Evolutionary conservation across 1,139 yeast genomes (phyloP), one percentile per base, ranked within the genome.

Genomic region (Waltiozyma solani): DNA sequence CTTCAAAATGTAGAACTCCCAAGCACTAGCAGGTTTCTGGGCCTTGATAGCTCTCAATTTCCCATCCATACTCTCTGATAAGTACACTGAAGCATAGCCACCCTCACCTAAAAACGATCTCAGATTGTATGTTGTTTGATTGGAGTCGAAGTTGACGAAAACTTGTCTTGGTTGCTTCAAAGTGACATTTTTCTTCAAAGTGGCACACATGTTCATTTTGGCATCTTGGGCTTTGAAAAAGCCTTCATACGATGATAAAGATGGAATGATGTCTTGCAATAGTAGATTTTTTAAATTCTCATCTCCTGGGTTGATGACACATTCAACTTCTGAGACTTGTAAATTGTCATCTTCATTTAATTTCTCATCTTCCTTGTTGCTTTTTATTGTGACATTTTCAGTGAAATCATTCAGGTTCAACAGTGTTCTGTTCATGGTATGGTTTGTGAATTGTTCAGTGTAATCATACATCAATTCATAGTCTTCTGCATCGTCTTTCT

Each of bases 1-100:
- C 26, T 62, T 69, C 40, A 84, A 61, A 22, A 86, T 76, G 53
- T 83, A 86, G 51, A 73, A 84, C 56, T 87, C 96, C 96, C 96
- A 87, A 11, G 75, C 67, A 32, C 76, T 73, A 0, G 86, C 63
- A 0, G 91, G 87, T 19, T 70, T 65, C 52, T 83, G 89, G 12
- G 82, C 73, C 52, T 87, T 87, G 42, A 87, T 60, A 0, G 96
- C 95, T 39, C 68, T 69, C 27, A 73, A 53, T 5, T 61, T 54
- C 0, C 86, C 87, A 15, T 66, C 58, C 40, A 74, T 76, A 11
- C 77, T 69, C 56, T 83, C 93, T 0, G 84, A 80, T 21, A 86
- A 62, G 53, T 78, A 86, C 1, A 86, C 95, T 2, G 76, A 69
- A 0, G 93, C 95, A 59, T 68, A 80, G 0, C 93, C 94, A 9